phyloP scores from a whole-genome alignment of 2,329 filamentous ascomycete species.

The Macrophomina phaseolina region DNA sequence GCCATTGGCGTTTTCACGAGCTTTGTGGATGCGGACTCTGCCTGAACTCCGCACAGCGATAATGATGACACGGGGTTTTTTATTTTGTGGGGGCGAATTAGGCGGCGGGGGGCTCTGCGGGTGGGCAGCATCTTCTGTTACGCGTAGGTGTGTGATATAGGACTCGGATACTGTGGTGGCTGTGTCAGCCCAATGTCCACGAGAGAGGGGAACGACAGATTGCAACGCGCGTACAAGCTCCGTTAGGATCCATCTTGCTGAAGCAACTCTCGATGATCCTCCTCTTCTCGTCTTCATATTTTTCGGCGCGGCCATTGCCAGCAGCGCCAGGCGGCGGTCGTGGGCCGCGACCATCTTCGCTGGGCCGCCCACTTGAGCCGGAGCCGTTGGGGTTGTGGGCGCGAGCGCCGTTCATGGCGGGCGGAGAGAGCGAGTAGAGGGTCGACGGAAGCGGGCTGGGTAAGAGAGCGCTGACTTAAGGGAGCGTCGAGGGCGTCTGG shows the following conservation, averaged over 20 bases:
- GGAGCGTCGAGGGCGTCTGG: constrained; percentile 20
- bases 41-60: constrained; percentile 92
- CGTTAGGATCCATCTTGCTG: constrained; percentile 84
- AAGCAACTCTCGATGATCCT: constrained; percentile 96
- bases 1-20: constrained; percentile 91
- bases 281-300: constrained; percentile 95
- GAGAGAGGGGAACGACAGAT: constrained; percentile 20
- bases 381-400: constrained; percentile 24
- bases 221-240: constrained; percentile 69
- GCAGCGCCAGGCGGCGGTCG: constrained; percentile 8
- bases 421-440: background rate
- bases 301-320: constrained; percentile 66
- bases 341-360: constrained; percentile 22
- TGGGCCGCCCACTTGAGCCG: constrained; percentile 19
- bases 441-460: background rate
- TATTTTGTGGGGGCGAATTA: constrained; percentile 71
- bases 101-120: constrained; percentile 86
- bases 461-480: background rate
- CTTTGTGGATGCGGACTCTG: constrained; percentile 93
- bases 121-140: constrained; percentile 83
- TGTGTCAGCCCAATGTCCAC: constrained; percentile 21
- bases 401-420: constrained; percentile 27
- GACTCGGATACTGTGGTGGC: constrained; percentile 66
- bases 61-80: constrained; percentile 91
- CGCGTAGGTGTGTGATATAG: constrained; percentile 96